Conservation (phyloP, 2,329 filamentous ascomycete species). For the Ophiostoma triangulosporum region DNA sequence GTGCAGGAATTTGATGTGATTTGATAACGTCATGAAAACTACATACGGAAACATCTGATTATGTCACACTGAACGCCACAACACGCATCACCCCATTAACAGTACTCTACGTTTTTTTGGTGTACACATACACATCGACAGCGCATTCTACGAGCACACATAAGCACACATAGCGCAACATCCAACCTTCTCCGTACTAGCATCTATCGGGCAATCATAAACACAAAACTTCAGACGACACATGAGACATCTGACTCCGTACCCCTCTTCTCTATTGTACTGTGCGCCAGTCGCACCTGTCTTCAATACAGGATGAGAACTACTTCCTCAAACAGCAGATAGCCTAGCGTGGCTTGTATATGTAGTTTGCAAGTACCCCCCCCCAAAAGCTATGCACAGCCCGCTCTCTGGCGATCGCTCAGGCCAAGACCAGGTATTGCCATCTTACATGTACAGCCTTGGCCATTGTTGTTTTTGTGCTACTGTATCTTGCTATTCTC, state of each 20-base stretch:
- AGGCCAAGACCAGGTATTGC: background rate
- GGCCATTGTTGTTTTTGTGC: background rate
- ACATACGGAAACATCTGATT: background rate
- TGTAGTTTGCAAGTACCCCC: too few species aligned
- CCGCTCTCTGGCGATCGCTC: background rate
- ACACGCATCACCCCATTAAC: background rate
- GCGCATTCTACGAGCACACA: background rate
- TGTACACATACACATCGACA: too few species aligned
- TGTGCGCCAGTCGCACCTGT: background rate
- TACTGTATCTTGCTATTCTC: too few species aligned
- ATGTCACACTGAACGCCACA: background rate
- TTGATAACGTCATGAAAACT: too few species aligned
- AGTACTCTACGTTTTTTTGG: too few species aligned
- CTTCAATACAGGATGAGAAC: too few species aligned
- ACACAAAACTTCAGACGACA: background rate
- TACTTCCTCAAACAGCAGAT: background rate
- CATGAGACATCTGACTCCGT: background rate
- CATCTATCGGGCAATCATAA: background rate
- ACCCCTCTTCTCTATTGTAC: background rate
- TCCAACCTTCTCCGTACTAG: background rate
- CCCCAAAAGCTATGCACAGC: too few species aligned
- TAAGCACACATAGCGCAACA: background rate
- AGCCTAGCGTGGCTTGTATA: background rate
- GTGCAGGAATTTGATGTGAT: too few species aligned
- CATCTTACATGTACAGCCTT: too few species aligned